Conservation (phyloP, 73 alveolate species). For the Tetrahymena borealis region DNA sequence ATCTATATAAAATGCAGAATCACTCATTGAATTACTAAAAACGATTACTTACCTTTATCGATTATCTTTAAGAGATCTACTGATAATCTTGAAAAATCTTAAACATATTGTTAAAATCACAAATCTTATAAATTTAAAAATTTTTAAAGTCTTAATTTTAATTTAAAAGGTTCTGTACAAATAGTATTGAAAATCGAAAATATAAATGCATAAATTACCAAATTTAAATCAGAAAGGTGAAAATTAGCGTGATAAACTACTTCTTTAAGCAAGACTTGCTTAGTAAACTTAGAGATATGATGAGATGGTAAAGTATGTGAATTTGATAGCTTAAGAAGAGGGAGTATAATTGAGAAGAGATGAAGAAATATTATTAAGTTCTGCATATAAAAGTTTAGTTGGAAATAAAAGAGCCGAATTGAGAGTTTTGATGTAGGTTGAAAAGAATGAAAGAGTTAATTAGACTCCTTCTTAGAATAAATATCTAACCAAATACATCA, state of each 20-base stretch:
- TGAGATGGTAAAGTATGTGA: slow-evolving; percentile 73
- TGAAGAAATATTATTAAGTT: slow-evolving; percentile 72
- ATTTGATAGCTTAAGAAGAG: slow-evolving; percentile 56
- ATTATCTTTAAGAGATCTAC: too few species aligned
- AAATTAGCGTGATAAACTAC: slow-evolving; percentile 46
- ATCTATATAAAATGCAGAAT: too few species aligned
- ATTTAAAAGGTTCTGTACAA: too few species aligned
- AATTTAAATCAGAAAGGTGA: not conserved
- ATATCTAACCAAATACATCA: slow-evolving; percentile 58
- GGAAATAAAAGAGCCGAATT: slow-evolving; percentile 80
- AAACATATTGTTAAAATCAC: too few species aligned
- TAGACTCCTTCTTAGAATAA: slow-evolving; percentile 58
- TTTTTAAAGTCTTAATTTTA: too few species aligned
- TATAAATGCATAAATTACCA: not conserved
- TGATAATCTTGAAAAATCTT: too few species aligned
- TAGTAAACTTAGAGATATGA: slow-evolving; percentile 71
- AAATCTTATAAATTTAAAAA: too few species aligned
- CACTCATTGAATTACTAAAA: too few species aligned
- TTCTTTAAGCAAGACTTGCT: slow-evolving; percentile 68
- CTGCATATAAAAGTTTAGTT: slow-evolving; percentile 81
- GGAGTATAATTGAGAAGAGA: slow-evolving; percentile 50
- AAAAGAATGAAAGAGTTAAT: slow-evolving; percentile 60
- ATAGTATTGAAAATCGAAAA: too few species aligned
- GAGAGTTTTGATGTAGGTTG: slow-evolving; percentile 65
- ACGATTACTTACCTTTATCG: too few species aligned